These are phyloP conservation scores for Murraya paniculata DNA, from an alignment of 345 rosid genomes.

Conservation along the genomic window DNA sequence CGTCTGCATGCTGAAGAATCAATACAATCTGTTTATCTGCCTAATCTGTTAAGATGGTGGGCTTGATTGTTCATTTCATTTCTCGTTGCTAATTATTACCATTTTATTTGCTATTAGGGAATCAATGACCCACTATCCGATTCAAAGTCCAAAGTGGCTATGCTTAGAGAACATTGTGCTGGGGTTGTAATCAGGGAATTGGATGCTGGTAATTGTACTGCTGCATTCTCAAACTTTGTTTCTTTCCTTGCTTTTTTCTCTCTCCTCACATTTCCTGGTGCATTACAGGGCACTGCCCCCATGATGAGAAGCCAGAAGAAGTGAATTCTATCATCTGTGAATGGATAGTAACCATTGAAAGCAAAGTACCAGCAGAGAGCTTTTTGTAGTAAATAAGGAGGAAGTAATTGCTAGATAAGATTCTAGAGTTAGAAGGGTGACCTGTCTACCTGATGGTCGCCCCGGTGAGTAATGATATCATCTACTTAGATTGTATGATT, in stretches of 20 bases:
- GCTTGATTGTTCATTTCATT: neutral
- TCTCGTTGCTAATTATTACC: neutral
- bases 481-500: neutral
- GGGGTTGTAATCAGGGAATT: conserved; percentile 49
- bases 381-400: conserved; percentile 8
- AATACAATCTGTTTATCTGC: neutral
- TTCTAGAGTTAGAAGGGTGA: too few species aligned
- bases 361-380: conserved; percentile 16
- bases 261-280: neutral
- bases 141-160: conserved; percentile 57
- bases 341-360: conserved; percentile 47
- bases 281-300: conserved; percentile 76
- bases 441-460: neutral
- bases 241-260: neutral
- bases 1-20: neutral
- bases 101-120: conserved; percentile 44
- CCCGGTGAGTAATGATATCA: neutral
- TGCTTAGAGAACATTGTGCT: conserved; percentile 54
- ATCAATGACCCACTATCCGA: conserved; percentile 79
- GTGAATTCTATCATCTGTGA: conserved; percentile 52
- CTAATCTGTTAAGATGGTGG: neutral
- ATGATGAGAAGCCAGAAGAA: conserved; percentile 72
- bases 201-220: conserved; percentile 53
- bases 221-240: conserved; percentile 1
- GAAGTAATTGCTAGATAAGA: too few species aligned